A percentile compares a stretch with the other conserved stretches of the same genome.
phyloP scores from a whole-genome alignment of 768 basidiomycete genomes.

The Amanita fuliginea region DNA sequence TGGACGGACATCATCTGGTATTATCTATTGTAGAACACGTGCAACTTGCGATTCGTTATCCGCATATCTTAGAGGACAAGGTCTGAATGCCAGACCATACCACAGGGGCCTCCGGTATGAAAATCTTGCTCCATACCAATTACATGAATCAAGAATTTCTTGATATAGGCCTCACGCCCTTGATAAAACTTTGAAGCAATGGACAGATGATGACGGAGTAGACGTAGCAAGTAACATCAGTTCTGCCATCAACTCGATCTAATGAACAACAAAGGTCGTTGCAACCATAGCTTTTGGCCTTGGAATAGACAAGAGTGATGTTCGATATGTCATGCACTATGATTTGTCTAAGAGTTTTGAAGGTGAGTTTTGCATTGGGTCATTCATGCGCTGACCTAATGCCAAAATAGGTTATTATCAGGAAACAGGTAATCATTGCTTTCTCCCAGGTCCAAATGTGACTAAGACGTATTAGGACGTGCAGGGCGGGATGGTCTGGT shows the following conservation, averaged over 20 bases:
- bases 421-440: slow-evolving; percentile 51
- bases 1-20: slow-evolving; percentile 52
- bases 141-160: not conserved
- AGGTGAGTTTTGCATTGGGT: slow-evolving; percentile 29
- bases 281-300: slow-evolving; percentile 81
- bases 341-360: slow-evolving; percentile 79
- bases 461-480: slow-evolving; percentile 35
- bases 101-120: slow-evolving; percentile 59
- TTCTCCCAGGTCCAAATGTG: not conserved
- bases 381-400: not conserved
- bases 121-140: not conserved
- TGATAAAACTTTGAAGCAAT: slow-evolving; percentile 50
- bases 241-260: not conserved
- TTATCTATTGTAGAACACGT: slow-evolving; percentile 68
- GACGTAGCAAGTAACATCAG: slow-evolving; percentile 41
- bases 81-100: slow-evolving; percentile 59
- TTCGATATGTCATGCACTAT: slow-evolving; percentile 73
- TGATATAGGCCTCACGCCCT: slow-evolving; percentile 33
- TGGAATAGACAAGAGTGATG: slow-evolving; percentile 78
- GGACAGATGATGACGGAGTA: slow-evolving; percentile 40
- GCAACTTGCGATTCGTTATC: slow-evolving; percentile 60
- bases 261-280: slow-evolving; percentile 37
- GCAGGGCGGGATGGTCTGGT: slow-evolving; percentile 73
- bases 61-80: slow-evolving; percentile 50
- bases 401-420: slow-evolving; percentile 71